phyloP scores from a whole-genome alignment of 305 asterid genomes.

The Solanum hybrid region DNA sequence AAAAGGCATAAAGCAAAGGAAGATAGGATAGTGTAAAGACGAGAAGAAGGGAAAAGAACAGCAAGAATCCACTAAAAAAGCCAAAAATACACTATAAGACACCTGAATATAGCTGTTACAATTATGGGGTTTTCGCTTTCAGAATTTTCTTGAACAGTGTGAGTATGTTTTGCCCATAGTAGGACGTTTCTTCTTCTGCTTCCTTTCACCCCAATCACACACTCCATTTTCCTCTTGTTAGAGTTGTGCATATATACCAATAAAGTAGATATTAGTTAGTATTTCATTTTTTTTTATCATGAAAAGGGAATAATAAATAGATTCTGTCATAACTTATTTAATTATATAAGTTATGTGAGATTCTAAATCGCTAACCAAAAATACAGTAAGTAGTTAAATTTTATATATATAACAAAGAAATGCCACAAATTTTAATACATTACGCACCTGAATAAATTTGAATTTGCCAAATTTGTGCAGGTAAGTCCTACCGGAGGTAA shows the following conservation, averaged over 20 bases:
- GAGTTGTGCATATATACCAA: neutral
- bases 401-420: neutral
- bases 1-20: neutral
- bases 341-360: neutral
- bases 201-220: neutral
- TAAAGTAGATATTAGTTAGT: neutral
- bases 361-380: neutral
- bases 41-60: conserved; percentile 11
- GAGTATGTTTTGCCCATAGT: conserved; percentile 3
- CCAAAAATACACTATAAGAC: conserved; percentile 10
- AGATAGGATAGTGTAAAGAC: neutral
- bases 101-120: conserved; percentile 20
- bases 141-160: neutral
- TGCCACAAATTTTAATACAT: neutral
- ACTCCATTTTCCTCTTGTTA: neutral
- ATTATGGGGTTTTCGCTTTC: conserved; percentile 9
- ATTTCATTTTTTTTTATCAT: too few relatives aligned
- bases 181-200: conserved; percentile 11
- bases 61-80: conserved; percentile 17
- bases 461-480: neutral
- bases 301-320: neutral
- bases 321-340: neutral
- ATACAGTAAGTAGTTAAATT: neutral
- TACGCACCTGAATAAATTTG: neutral
- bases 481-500: neutral